These are phyloP conservation scores for Talaromyces pinophilus DNA, from an alignment of 2,329 filamentous ascomycete genomes.

Conservation along the genomic window DNA sequence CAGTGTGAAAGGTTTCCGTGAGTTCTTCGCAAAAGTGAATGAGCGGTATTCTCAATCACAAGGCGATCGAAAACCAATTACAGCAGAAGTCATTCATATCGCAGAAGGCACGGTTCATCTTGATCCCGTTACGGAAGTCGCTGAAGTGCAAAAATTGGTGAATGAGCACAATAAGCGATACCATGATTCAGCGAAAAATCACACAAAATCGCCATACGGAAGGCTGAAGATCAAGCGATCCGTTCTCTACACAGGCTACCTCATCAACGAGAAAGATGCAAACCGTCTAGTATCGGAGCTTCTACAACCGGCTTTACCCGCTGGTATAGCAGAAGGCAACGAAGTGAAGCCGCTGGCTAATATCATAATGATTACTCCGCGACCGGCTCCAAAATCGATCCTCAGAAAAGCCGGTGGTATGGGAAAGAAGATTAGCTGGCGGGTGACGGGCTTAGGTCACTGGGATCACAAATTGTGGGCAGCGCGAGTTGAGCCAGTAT, in stretches of 20 bases:
- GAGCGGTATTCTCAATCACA: slow-evolving; percentile 50
- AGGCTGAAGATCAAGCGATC: slow-evolving; percentile 76
- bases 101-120: slow-evolving; percentile 72
- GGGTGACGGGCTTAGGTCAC: slow-evolving; percentile 73
- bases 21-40: slow-evolving; percentile 82
- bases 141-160: slow-evolving; percentile 84
- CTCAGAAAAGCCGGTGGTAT: slow-evolving; percentile 84
- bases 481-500: slow-evolving; percentile 72
- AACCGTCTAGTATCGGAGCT: slow-evolving; percentile 68
- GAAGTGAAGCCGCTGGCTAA: slow-evolving; percentile 83
- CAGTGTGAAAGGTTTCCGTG: slow-evolving; percentile 75
- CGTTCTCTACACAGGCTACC: slow-evolving; percentile 89
- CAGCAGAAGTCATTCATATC: slow-evolving; percentile 82
- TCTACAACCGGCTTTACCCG: slow-evolving; percentile 60
- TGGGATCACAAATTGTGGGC: slow-evolving; percentile 87
- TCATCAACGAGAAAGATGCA: slow-evolving; percentile 72
- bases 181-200: slow-evolving; percentile 36
- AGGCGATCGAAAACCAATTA: slow-evolving; percentile 64
- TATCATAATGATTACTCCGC: slow-evolving; percentile 84
- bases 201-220: slow-evolving; percentile 46
- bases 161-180: slow-evolving; percentile 71
- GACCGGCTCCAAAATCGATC: slow-evolving; percentile 69
- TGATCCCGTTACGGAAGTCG: slow-evolving; percentile 75
- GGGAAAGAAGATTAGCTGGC: slow-evolving; percentile 79
- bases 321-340: slow-evolving; percentile 60